A percentile compares a stretch with the other conserved stretches of the same genome.
These are phyloP conservation scores for Zea mays DNA, from an alignment of 176 grass and related monocot species.

Conservation along the genomic window Zm-B73-REFERENCE-NAM-5.0 NC_050105.1:132605001-132605500, in stretches of 20 bases:
- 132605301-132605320: background rate
- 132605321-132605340: background rate
- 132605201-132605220: background rate
- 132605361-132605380: background rate
- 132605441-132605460: too few relatives aligned
- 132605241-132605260: background rate
- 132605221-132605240: conserved; percentile 6
- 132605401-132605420: background rate
- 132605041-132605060: conserved; percentile 43
- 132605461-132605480: too few relatives aligned
- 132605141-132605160: background rate
- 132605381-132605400: background rate
- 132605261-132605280: background rate
- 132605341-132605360: background rate
- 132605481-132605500: too few relatives aligned
- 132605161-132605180: background rate
- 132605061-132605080: conserved; percentile 10
- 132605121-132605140: background rate
- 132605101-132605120: too few relatives aligned
- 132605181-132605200: background rate
- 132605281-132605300: background rate
- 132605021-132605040: conserved; percentile 67
- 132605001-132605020: conserved; percentile 37
- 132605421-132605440: too few relatives aligned
- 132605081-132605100: background rate